Evolutionary conservation across 2,329 filamentous ascomycete genomes (phyloP), one percentile per base, ranked within the genome.

Genomic region (Apiospora rasikravindrae): DNA sequence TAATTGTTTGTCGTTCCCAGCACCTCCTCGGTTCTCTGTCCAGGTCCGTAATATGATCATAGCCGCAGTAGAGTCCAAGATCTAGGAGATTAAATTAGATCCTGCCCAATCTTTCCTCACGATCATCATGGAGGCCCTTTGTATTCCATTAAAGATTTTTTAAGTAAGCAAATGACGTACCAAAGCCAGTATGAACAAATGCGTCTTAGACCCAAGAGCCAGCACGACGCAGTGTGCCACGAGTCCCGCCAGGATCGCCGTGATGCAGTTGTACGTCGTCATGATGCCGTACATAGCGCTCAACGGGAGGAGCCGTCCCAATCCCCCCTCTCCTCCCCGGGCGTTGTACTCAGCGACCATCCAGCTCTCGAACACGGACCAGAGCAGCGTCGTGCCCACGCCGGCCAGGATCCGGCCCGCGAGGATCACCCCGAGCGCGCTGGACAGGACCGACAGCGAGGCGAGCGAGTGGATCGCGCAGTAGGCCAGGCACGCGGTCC

Each of bases 281-380:
- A 87, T 86, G 19, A 82, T 73, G 7, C 86, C 87, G 77, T 89
- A 88, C 78, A 89, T 84, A 42, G 81, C 80, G 69, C 84, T 84
- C 72, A 89, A 77, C n/a, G 81, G 57, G 24, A 57, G 49, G 2
- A 22, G 26, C 33, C 16, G 33, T 13, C 19, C 0, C 22, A 6
- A 1, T 22, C 6, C 16, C 40, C 61, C 10, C 45, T 10, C 45
- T 49, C 7, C 45, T 19, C 45, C 22, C 2, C 45, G 19, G 11
- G 24, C 26, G 40, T 47, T 44, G 75, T 85, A 89, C 76, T 89
- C 87, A 5, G 86, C 85, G 40, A 91, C 85, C 83, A 91, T 88
- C 88, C 89, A 91, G 75, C 86, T 88, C 78, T 91, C 88, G 74
- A 90, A 90, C 6, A 86, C 87, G 61, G 85, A 88, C 81, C 88